Evolutionary conservation across 208 protist species (phyloP).

Genomic region (Leishmania guyanensis): DNA sequence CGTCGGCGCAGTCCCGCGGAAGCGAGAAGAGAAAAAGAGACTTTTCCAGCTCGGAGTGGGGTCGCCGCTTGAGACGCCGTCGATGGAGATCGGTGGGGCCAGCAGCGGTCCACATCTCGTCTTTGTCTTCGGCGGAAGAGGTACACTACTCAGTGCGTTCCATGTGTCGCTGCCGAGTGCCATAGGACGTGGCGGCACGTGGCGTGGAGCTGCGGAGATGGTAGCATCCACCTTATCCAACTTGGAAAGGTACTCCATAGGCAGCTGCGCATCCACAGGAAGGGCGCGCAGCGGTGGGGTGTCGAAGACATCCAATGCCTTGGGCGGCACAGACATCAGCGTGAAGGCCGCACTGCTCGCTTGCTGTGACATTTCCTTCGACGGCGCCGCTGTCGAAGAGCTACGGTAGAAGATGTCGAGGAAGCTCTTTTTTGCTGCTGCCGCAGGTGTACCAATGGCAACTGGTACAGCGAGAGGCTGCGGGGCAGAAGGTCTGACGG

Average conservation of each 20-base stretch:
- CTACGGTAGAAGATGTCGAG: conserved; percentile 45
- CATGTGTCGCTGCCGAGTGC: conserved; percentile 49
- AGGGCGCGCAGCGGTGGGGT: conserved; percentile 33
- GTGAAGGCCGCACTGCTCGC: neutral
- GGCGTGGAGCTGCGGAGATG: conserved; percentile 14
- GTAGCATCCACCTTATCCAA: conserved; percentile 17
- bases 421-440: conserved; percentile 30
- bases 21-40: conserved; percentile 34
- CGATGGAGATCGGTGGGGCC: conserved; percentile 35
- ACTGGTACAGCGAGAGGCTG: conserved; percentile 15
- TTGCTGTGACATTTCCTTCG: neutral
- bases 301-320: conserved; percentile 19
- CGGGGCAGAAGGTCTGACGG: conserved; percentile 2
- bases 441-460: conserved; percentile 27
- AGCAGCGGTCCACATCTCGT: conserved; percentile 2
- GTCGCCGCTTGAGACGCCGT: conserved; percentile 26
- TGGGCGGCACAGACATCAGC: conserved; percentile 7
- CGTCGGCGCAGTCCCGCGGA: conserved; percentile 34
- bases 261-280: conserved; percentile 38
- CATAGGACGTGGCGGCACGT: conserved; percentile 29
- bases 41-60: conserved; percentile 51
- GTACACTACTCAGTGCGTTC: conserved; percentile 34
- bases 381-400: neutral
- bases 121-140: conserved; percentile 15
- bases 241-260: conserved; percentile 29